Percentiles rank a stretch among this genome's conserved stretches.
Evolutionary conservation across 2,329 filamentous ascomycete genomes (phyloP).

Genomic region (Aspergillus sp.): DNA sequence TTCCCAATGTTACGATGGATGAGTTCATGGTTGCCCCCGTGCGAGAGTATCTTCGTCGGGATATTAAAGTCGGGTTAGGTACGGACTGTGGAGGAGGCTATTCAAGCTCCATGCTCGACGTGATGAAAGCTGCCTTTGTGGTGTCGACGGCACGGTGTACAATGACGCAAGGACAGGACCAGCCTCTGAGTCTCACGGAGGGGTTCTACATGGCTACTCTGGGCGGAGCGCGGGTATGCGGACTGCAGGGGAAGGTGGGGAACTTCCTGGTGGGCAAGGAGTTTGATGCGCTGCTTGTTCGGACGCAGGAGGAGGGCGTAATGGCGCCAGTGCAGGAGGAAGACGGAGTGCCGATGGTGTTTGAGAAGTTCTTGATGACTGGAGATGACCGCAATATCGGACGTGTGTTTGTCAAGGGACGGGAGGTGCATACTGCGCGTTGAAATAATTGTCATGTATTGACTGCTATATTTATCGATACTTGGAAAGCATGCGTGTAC

Average conservation of each 20-base stretch:
- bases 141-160: constrained; percentile 42
- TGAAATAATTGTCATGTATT: too few relatives aligned
- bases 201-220: constrained; percentile 62
- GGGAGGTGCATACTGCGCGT: constrained; percentile 27
- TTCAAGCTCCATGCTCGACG: constrained; percentile 56
- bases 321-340: constrained; percentile 57
- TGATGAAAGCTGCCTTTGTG: constrained; percentile 56
- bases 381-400: constrained; percentile 64
- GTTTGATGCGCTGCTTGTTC: constrained; percentile 61
- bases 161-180: constrained; percentile 41
- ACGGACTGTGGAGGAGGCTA: constrained; percentile 67
- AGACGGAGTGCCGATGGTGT: constrained; percentile 50
- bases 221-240: constrained; percentile 62
- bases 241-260: constrained; percentile 56
- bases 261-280: constrained; percentile 62
- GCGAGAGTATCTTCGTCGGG: constrained; percentile 57
- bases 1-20: constrained; percentile 62
- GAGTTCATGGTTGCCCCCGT: constrained; percentile 62
- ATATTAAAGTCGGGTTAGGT: constrained; percentile 66
- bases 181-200: constrained; percentile 53
- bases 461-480: neutral
- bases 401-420: constrained; percentile 57
- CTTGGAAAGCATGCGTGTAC: neutral
- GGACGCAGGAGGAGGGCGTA: constrained; percentile 45
- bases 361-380: constrained; percentile 68